Evolutionary conservation across 2,329 filamentous ascomycete genomes (phyloP).

Genomic region (Canariomyces notabilis): DNA sequence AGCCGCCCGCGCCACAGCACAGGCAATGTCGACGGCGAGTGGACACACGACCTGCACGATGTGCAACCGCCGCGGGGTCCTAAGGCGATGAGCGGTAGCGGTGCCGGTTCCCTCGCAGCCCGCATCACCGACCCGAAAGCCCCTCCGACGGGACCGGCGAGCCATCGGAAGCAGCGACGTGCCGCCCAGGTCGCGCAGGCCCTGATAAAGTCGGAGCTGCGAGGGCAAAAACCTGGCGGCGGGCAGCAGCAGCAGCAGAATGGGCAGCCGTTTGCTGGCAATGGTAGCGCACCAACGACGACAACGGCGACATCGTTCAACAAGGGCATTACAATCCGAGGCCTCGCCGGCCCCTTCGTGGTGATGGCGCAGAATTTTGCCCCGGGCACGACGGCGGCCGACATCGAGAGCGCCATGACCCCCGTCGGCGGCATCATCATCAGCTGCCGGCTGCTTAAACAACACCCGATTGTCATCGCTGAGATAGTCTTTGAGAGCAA

Average conservation of each 20-base stretch:
- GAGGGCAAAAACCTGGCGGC: slow-evolving; percentile 22
- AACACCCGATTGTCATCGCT: slow-evolving; percentile 66
- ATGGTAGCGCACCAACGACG: slow-evolving; percentile 17
- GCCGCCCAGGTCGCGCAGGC: slow-evolving; percentile 42
- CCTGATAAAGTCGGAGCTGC: slow-evolving; percentile 37
- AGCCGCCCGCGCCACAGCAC: slow-evolving; percentile 34
- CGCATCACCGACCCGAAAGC: slow-evolving; percentile 25
- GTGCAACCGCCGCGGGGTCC: slow-evolving; percentile 31
- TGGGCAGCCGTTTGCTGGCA: slow-evolving; percentile 8
- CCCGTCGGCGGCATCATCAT: slow-evolving; percentile 64
- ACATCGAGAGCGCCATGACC: slow-evolving; percentile 78
- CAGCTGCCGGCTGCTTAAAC: slow-evolving; percentile 63
- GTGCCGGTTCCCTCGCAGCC: slow-evolving; percentile 38
- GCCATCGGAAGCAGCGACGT: slow-evolving; percentile 30
- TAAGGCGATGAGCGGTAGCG: slow-evolving; percentile 26
- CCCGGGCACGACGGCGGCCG: slow-evolving; percentile 71
- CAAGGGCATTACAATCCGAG: slow-evolving; percentile 63
- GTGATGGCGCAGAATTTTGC: slow-evolving; percentile 80
- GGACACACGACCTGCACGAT: slow-evolving; percentile 66
- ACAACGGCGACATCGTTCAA: slow-evolving; percentile 25
- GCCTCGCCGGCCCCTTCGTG: slow-evolving; percentile 65
- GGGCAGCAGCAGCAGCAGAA: slow-evolving; percentile 32
- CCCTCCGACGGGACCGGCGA: slow-evolving; percentile 7
- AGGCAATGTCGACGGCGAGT: slow-evolving; percentile 61
- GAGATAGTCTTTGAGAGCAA: slow-evolving; percentile 71